Evolutionary conservation across 495 filamentous ascomycete genomes (phyloP), one percentile per base, ranked within the genome.

Genomic region (Baudoinia panamericana): DNA sequence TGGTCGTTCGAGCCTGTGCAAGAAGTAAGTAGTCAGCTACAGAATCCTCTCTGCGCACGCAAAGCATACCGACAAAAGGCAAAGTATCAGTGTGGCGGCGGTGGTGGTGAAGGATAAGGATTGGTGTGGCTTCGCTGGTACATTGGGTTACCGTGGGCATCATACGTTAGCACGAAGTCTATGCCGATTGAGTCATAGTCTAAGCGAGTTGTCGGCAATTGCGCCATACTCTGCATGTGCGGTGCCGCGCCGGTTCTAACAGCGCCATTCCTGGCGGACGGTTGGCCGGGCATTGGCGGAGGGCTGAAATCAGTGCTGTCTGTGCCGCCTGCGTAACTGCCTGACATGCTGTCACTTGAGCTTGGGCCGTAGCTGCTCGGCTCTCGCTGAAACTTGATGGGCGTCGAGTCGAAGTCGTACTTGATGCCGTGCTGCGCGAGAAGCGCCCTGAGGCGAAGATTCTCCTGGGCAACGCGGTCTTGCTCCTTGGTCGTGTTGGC

Each of bases 151-250:
- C 43, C 43, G 26, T 43, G 48, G 48, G 43, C 40, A 55, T 74
- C 84, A 66, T 83, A 95, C 85, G 81, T 83, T 63, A 95, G 72
- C 36, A 96, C 86, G 68, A 96, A 95, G 58, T 96, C 87, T 58
- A 96, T 80, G 50, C 85, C 87, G 33, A 87, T 69, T 53, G 93
- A 83, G 52, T 80, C 78, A 61, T 90, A 92, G 52, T 93, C 86
- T 46, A 84, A 61, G 4, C 63, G 65, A 21, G 54, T 55, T 35
- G 32, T 39, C 16, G 50, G 46, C 26, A 36, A 16, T 29, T 48
- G 47, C 6, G 51, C 51, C 32, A 41, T 30, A 25, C 36, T 51
- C 21, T 40, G 52, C 32, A 43, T 26, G 30, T 36, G 27, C n/a
- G 22, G 28, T 41, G 24, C 22, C 32, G 39, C 21, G n/a, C n/a